Base-by-base conservation (phyloP, 257 asterid species). In the Jaltomata sinuosa region DNA sequence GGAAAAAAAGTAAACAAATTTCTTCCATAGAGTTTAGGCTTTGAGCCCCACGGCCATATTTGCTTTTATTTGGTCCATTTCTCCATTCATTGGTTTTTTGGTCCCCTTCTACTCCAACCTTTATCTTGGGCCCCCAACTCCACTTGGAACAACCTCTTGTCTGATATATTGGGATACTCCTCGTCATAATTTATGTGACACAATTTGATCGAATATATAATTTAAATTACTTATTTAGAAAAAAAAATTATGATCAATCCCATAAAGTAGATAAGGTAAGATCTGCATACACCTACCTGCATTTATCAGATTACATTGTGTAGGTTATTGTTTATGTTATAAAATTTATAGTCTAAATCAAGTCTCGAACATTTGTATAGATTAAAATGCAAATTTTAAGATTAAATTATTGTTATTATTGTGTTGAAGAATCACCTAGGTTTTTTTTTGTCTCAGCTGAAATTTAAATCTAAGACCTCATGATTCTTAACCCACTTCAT, bases 31-130 rank as follows among this genome's bases (percentile, higher is more conserved):
- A 64, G 68, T 19, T 53, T 29, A 34, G 72, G 31, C 61, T 16
- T 49, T 42, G 40, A 38, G 80, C 47, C 54, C 53, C 53, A 83
- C 74, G 72, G 76, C 57, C 22, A 83, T 16, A 54, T 36, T 21
- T 72, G 71, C 55, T 76, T 84, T 31, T 42, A 77, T 32, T 77
- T 42, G 71, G 65, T 79, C 83, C 64, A 77, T 64, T 83, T 80
- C 76, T 79, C 80, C 53, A 85, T 80, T 80, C 62, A 79, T 42
- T 62, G 34, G 1, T 19, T 68, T 34, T 32, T n/a, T 49, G 71
- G 86, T 62, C 80, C 86, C 83, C 52, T 25, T 34, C 81, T 29
- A 22, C 11, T 77, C 8, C 45, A 49, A 27, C 81, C 81, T 77
- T 25, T 31, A 40, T 16, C 81, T 50, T 40, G 25, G 64, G 64